Evolutionary conservation across 2,329 filamentous ascomycete species (phyloP).

Genomic region (Trichothecium roseum): DNA sequence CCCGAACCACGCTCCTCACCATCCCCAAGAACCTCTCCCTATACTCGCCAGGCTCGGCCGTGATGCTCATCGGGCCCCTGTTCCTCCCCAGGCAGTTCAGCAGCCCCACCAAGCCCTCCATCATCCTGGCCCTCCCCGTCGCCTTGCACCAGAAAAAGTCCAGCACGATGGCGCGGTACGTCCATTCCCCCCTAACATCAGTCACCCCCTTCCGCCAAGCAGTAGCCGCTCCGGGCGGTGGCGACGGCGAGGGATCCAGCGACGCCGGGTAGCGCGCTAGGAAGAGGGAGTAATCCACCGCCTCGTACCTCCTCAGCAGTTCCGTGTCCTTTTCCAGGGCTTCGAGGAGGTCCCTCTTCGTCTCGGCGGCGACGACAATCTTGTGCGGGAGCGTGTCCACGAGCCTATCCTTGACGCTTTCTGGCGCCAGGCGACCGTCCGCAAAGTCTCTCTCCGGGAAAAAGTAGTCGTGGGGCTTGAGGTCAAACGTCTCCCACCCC

Average conservation of each 20-base stretch:
- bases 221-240: constrained; percentile 1
- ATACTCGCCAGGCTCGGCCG: constrained; percentile 59
- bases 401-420: constrained; percentile 55
- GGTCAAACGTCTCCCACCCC: constrained; percentile 61
- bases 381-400: constrained; percentile 60
- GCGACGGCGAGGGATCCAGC: constrained; percentile 5
- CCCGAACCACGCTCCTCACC: constrained; percentile 31
- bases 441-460: constrained; percentile 65
- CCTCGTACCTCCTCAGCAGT: constrained; percentile 51
- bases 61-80: constrained; percentile 66
- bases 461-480: constrained; percentile 67
- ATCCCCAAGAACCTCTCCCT: constrained; percentile 40
- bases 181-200: constrained; percentile 53
- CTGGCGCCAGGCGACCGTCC: constrained; percentile 49
- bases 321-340: constrained; percentile 51
- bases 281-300: constrained; percentile 68
- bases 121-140: constrained; percentile 51
- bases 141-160: constrained; percentile 77
- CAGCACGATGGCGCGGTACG: constrained; percentile 56
- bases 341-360: constrained; percentile 45
- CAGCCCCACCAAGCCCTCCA: constrained; percentile 54
- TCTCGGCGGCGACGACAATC: constrained; percentile 41
- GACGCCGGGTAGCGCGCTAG: constrained; percentile 38
- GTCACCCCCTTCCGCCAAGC: constrained; percentile 51
- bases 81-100: constrained; percentile 50